Evolutionary conservation across 495 filamentous ascomycete genomes (phyloP).

Genomic region (Lindgomyces ingoldianus): DNA sequence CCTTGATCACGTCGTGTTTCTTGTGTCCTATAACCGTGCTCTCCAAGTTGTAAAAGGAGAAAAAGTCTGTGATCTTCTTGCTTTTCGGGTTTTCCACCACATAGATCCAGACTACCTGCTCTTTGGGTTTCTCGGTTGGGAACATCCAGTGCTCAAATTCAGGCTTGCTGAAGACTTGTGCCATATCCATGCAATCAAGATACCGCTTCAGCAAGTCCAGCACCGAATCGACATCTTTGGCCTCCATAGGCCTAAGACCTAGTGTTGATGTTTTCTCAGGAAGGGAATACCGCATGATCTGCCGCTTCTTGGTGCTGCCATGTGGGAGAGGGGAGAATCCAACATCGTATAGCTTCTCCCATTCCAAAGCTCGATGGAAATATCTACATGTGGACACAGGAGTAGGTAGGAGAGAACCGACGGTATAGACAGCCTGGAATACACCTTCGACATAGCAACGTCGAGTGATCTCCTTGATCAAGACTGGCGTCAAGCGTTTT

Average conservation of each 20-base stretch:
- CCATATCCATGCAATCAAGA: constrained; percentile 75
- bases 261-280: constrained; percentile 67
- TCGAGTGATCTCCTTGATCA: constrained; percentile 96
- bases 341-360: constrained; percentile 91
- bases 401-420: constrained; percentile 82
- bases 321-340: constrained; percentile 82
- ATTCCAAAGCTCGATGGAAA: constrained; percentile 89
- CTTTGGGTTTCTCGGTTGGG: constrained; percentile 60
- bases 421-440: constrained; percentile 95
- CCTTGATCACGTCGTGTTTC: constrained; percentile 74
- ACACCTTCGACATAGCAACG: constrained; percentile 79
- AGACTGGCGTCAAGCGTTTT: constrained; percentile 85
- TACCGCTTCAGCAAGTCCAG: constrained; percentile 74
- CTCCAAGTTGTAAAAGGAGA: constrained; percentile 94
- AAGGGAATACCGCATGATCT: constrained; percentile 77
- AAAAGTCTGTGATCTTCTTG: constrained; percentile 89
- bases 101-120: constrained; percentile 88
- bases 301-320: constrained; percentile 76
- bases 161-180: constrained; percentile 73
- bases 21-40: constrained; percentile 80
- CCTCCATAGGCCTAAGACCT: constrained; percentile 77
- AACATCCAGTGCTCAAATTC: constrained; percentile 90
- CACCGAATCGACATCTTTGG: constrained; percentile 78
- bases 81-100: constrained; percentile 77
- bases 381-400: constrained; percentile 91